Base-by-base conservation (phyloP, 1,284 basidiomycete genomes). In the Microbotryum scabiosae region DNA sequence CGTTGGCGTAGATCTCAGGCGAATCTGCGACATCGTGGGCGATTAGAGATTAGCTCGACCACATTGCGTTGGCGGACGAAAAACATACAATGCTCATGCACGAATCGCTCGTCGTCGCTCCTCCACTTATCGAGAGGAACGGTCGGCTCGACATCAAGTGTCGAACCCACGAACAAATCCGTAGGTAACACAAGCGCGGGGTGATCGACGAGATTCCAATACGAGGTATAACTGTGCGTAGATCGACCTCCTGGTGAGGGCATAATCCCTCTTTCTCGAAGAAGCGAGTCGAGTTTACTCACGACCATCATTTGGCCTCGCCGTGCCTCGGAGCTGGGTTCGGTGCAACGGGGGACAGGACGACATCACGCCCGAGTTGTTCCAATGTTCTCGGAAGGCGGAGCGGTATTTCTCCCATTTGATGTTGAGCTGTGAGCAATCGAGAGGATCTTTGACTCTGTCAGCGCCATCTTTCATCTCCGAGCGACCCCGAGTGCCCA, bases 141-240 rank as follows among this genome's bases (percentile, higher is more conserved):
- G 50, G 56, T 59, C 58, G 23, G 16, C 21, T 51, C 60, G 10
- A 36, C 30, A 66, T 85, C 84, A 12, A 82, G 52, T 16, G 60
- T 57, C 3, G 76, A 77, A 70, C 85, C 81, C 18, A 83, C 83
- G 54, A 72, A 78, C 60, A 70, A 65, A 0, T 83, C 81, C 1
- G 84, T 84, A 0, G 88, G 88, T 63, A 90, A 80, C 6, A 82
- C 76, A n/a, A 82, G 77, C 2, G 81, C 79, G 0, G 86, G 79
- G 68, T 84, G 87, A 71, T 89, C 86, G 30, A 86, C 78, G 5
- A 79, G 72, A 70, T 88, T 89, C 80, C 82, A 87, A 49, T 82
- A 66, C 70, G 78, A 77, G 0, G 86, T 87, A 69, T 86, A 87
- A 36, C 51, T 50, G 6, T 18, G 46, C 54, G 45, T 57, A 49